Evolutionary conservation across 139 green algal species (phyloP), one percentile per base, ranked within the genome.

Genomic region (Coelastrella sp.): DNA sequence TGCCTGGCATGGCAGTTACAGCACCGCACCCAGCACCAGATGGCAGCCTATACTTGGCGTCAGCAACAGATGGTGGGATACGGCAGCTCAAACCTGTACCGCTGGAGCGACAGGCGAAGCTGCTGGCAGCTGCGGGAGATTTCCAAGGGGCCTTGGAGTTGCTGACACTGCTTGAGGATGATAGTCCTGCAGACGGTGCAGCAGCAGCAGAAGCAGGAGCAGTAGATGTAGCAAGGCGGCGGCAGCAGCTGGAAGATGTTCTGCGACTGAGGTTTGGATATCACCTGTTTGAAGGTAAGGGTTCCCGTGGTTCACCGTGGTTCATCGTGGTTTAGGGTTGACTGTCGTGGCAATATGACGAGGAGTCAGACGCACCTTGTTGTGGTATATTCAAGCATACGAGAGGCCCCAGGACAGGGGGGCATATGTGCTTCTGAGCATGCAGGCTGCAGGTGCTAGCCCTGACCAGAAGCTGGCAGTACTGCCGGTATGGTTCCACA

Each of bases 91-190:
- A 75, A 60, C 91, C 93, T 0, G 89, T 96, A 59, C 85, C 94
- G 0, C 90, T 95, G 71, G 85, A 89, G 61, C 68, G 85, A 73
- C 96, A 98, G 90, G 95, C 97, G 0, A 23, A 76, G 74, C 89
- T 92, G 77, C 91, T 98, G 77, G 95, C 95, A 4, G 81, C 79
- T 20, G 23, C 86, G 5, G 93, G 93, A 0, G 95, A 97, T 64
- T 97, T 95, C 84, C 73, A 92, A 54, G 96, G 96, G 80, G 96
- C 96, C 1, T 92, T 98, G 56, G 90, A 92, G 6, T 83, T 98
- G 66, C 90, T 89, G 5, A 90, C 89, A 13, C 74, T 94, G 2
- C 64, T 97, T 59, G 73, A 56, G 3, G 66, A 92, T 75, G 73
- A 59, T 7, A 77, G 13, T 65, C 5, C 73, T 22, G 58, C 80